Percentiles rank a stretch among this genome's conserved stretches.
These are phyloP conservation scores for Aspergillus panamensis DNA, from an alignment of 495 filamentous ascomycete genomes.

Conservation along the genomic window DNA sequence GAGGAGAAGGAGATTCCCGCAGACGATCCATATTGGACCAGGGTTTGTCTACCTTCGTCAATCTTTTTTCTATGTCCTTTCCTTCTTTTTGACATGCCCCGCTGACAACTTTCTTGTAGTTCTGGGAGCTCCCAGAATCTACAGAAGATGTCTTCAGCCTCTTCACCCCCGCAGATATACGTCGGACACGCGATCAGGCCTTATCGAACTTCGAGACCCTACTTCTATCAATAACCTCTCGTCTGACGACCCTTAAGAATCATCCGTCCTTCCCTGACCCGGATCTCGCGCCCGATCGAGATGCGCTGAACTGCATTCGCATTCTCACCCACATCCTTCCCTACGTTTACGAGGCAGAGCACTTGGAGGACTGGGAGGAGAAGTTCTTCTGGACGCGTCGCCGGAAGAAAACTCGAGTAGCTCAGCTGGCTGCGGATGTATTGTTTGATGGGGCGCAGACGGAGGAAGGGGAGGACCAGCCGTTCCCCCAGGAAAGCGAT, in stretches of 20 bases:
- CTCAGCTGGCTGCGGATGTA: slow-evolving; percentile 62
- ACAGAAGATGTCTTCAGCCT: slow-evolving; percentile 95
- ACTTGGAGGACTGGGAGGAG: slow-evolving; percentile 83
- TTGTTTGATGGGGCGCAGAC: slow-evolving; percentile 74
- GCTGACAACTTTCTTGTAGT: slow-evolving; percentile 50
- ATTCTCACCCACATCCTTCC: slow-evolving; percentile 89
- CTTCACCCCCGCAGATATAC: slow-evolving; percentile 90
- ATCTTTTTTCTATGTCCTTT: background rate
- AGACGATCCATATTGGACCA: slow-evolving; percentile 90
- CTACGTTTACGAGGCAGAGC: slow-evolving; percentile 88
- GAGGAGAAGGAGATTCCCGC: slow-evolving; percentile 84
- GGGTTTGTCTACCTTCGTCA: slow-evolving; percentile 47
- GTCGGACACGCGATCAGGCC: slow-evolving; percentile 81
- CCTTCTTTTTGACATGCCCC: slow-evolving; percentile 9
- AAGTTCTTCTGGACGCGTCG: slow-evolving; percentile 86
- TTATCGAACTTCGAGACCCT: slow-evolving; percentile 90
- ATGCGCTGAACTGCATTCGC: slow-evolving; percentile 91
- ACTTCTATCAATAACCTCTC: slow-evolving; percentile 73
- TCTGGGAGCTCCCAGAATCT: slow-evolving; percentile 97
- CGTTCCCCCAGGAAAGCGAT: slow-evolving; percentile 50
- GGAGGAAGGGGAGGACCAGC: slow-evolving; percentile 45
- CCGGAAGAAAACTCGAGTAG: slow-evolving; percentile 54
- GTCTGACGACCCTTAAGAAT: slow-evolving; percentile 76
- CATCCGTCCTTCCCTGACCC: slow-evolving; percentile 87
- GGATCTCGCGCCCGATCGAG: slow-evolving; percentile 81